A percentile compares a stretch with the other conserved stretches of the same genome.
These are phyloP conservation scores for Symbiodinium natans DNA, from an alignment of 73 alveolate genomes.

Conservation along the genomic window DNA sequence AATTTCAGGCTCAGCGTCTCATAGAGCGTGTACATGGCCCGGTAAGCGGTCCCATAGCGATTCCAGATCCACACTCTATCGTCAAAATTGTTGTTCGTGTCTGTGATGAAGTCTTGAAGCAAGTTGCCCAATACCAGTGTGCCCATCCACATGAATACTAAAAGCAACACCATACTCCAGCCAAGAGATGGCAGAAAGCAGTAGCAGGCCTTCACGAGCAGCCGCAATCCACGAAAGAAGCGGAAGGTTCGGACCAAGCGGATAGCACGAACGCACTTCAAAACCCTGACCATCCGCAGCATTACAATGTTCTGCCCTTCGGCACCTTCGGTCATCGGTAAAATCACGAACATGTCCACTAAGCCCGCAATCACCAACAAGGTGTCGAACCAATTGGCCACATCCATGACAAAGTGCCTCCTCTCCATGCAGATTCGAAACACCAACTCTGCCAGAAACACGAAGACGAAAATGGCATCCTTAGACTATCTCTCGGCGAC, in stretches of 20 bases:
- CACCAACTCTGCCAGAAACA: constrained; percentile 41
- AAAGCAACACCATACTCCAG: constrained; percentile 63
- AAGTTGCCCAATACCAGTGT: constrained; percentile 62
- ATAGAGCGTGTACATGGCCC: constrained; percentile 77
- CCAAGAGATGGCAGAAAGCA: constrained; percentile 68
- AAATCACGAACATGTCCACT: constrained; percentile 64
- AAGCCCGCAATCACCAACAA: constrained; percentile 72
- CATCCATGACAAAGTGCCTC: not conserved
- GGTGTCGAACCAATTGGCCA: constrained; percentile 66
- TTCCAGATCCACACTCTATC: constrained; percentile 76
- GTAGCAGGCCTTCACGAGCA: constrained; percentile 88
- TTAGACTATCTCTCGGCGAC: not conserved
- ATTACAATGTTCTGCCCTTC: constrained; percentile 68
- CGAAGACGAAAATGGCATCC: constrained; percentile 62
- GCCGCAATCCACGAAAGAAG: constrained; percentile 64
- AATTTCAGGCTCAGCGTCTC: not conserved
- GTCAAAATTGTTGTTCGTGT: constrained; percentile 2
- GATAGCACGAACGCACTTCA: constrained; percentile 67
- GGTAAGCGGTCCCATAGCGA: constrained; percentile 71
- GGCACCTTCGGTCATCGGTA: constrained; percentile 20
- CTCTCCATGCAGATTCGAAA: constrained; percentile 35
- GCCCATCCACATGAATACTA: constrained; percentile 77
- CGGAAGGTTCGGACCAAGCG: constrained; percentile 84
- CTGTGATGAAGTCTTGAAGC: constrained; percentile 45
- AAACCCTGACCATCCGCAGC: constrained; percentile 71